Evolutionary conservation across 768 basidiomycete genomes (phyloP).

Genomic region (Tylopilus rubrobrunneus): DNA sequence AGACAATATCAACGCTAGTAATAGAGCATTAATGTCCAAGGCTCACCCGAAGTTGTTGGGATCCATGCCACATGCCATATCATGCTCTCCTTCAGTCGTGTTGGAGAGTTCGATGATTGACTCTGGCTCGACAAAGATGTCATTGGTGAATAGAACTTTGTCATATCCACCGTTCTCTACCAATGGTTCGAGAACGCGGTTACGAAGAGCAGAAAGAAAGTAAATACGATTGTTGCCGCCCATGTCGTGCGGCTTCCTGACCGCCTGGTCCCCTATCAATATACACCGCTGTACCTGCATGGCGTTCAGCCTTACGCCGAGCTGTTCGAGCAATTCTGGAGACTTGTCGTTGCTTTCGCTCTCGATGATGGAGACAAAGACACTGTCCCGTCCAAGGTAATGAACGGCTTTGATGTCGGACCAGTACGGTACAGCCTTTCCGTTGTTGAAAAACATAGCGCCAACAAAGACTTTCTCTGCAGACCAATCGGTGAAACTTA

Average conservation of each 20-base stretch:
- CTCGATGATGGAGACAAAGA: constrained; percentile 42
- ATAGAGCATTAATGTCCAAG: background rate
- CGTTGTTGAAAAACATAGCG: constrained; percentile 40
- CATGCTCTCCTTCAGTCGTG: constrained; percentile 37
- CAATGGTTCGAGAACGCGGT: constrained; percentile 41
- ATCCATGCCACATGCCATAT: constrained; percentile 43
- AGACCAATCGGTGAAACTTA: background rate
- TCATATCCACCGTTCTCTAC: constrained; percentile 34
- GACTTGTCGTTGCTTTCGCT: constrained; percentile 27
- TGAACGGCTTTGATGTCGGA: constrained; percentile 30
- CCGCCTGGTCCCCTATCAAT: constrained; percentile 4
- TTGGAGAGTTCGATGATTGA: constrained; percentile 37
- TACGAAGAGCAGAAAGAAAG: constrained; percentile 30
- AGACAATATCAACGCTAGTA: background rate
- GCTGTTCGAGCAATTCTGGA: constrained; percentile 5
- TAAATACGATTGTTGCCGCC: background rate
- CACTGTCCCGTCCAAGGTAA: constrained; percentile 40
- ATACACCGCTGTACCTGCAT: constrained; percentile 15
- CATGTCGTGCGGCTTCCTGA: constrained; percentile 8
- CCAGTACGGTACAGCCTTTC: constrained; percentile 38
- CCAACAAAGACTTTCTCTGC: constrained; percentile 18
- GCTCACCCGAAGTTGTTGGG: constrained; percentile 32
- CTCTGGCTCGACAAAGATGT: constrained; percentile 40
- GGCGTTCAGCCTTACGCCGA: constrained; percentile 6
- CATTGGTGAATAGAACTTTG: constrained; percentile 41